phyloP scores from a whole-genome alignment of 495 filamentous ascomycete species.

The Penicillium soppii region DNA sequence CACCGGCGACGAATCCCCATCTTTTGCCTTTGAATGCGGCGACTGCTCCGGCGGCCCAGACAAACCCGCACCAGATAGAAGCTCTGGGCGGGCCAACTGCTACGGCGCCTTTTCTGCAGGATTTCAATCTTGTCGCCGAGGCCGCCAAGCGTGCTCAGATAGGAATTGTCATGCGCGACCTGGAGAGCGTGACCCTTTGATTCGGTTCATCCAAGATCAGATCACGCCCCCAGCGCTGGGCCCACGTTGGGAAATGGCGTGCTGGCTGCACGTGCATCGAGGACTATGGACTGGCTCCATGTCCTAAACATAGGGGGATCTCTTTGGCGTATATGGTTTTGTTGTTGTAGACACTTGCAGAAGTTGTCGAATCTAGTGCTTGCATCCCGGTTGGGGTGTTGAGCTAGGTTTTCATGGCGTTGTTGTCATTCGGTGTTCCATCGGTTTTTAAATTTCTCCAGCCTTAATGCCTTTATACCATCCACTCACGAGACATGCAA shows the following conservation, averaged over 20 bases:
- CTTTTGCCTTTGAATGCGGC: conserved; percentile 12
- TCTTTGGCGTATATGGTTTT: conserved; percentile 5
- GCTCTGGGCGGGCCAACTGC: conserved; percentile 47
- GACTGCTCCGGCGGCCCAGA: conserved; percentile 16
- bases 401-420: background rate
- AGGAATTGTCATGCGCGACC: conserved; percentile 79
- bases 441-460: background rate
- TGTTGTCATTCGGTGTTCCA: background rate
- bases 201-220: background rate
- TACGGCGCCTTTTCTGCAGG: conserved; percentile 64
- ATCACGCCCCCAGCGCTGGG: conserved; percentile 4
- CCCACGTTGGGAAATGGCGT: conserved; percentile 6
- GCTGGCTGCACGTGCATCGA: background rate
- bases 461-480: background rate
- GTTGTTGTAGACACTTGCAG: background rate
- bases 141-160: conserved; percentile 92
- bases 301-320: conserved; percentile 5
- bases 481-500: conserved; percentile 3
- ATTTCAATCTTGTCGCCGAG: conserved; percentile 89
- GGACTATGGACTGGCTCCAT: conserved; percentile 15
- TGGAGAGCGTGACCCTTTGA: conserved; percentile 55
- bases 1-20: conserved; percentile 10
- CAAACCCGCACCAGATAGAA: conserved; percentile 33
- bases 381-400: background rate
- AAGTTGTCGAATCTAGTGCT: background rate